Evolutionary conservation across 2,329 filamentous ascomycete genomes (phyloP).

Genomic region (Exophiala calicioides): DNA sequence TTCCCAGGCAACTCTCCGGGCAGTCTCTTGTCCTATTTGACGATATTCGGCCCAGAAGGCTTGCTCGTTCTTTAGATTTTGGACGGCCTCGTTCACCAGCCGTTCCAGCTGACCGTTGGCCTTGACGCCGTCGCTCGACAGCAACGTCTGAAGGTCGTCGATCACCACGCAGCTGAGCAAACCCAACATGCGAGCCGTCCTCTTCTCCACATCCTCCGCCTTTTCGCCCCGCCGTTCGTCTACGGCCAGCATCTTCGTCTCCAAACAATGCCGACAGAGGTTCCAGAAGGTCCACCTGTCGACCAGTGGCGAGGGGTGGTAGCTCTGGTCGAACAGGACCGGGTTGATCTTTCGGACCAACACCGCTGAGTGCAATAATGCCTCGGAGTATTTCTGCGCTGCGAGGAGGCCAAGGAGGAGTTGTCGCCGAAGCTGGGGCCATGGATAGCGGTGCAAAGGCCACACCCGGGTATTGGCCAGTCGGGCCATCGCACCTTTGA

Average conservation of each 20-base stretch:
- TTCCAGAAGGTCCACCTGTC: conserved; percentile 21
- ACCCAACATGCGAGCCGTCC: conserved; percentile 6
- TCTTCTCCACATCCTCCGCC: background rate
- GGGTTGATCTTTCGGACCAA: conserved; percentile 56
- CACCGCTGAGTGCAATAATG: conserved; percentile 54
- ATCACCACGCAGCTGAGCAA: conserved; percentile 13
- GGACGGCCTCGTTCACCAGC: conserved; percentile 6
- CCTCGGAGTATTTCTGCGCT: conserved; percentile 45
- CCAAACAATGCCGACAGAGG: conserved; percentile 13
- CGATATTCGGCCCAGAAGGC: conserved; percentile 15
- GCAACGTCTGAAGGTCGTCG: conserved; percentile 12
- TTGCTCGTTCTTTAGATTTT: background rate
- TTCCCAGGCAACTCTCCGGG: conserved; percentile 5
- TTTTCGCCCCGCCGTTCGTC: background rate
- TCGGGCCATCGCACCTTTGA: conserved; percentile 43
- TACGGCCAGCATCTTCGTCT: background rate
- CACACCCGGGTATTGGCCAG: conserved; percentile 46
- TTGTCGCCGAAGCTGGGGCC: conserved; percentile 55
- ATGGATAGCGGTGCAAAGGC: conserved; percentile 56
- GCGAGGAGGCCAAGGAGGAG: conserved; percentile 53
- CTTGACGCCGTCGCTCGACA: conserved; percentile 3
- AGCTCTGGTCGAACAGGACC: conserved; percentile 48
- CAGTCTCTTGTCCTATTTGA: background rate
- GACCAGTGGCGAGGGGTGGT: conserved; percentile 58
- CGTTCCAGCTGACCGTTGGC: conserved; percentile 13